Evolutionary conservation across 345 rosid genomes (phyloP).

Genomic region (Fremontodendron californicum): DNA sequence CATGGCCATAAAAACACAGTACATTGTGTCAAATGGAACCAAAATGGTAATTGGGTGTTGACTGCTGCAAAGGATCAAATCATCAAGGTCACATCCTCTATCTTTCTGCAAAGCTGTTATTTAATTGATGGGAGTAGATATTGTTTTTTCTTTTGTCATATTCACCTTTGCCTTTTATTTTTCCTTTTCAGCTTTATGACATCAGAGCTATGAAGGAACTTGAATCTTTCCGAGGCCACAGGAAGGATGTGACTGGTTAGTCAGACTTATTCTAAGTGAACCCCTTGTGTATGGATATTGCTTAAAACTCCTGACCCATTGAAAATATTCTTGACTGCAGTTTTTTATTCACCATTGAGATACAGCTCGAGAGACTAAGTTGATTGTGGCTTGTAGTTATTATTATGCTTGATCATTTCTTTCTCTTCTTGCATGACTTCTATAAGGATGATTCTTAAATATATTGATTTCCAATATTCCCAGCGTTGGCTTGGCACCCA

Average conservation of each 20-base stretch:
- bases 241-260: constrained; percentile 94
- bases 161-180: too few species aligned
- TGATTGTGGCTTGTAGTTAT: constrained; percentile 5
- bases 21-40: constrained; percentile 97
- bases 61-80: constrained; percentile 97
- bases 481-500: constrained; percentile 99
- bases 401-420: constrained; percentile 12
- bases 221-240: constrained; percentile 94
- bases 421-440: neutral
- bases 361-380: neutral
- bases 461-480: constrained; percentile 8
- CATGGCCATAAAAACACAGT: constrained; percentile 99
- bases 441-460: neutral
- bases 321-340: neutral
- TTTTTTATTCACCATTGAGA: neutral
- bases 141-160: neutral
- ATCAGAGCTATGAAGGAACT: constrained; percentile 99
- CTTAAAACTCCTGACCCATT: neutral
- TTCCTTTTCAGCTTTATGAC: constrained; percentile 69
- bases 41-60: constrained; percentile 96
- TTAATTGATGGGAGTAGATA: neutral
- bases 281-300: neutral
- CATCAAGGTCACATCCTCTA: constrained; percentile 56
- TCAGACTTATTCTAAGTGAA: constrained; percentile 2
- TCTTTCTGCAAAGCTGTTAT: constrained; percentile 2